Base-by-base conservation (phyloP, 176 grass and related monocot genomes). In the Leersia perrieri region DNA sequence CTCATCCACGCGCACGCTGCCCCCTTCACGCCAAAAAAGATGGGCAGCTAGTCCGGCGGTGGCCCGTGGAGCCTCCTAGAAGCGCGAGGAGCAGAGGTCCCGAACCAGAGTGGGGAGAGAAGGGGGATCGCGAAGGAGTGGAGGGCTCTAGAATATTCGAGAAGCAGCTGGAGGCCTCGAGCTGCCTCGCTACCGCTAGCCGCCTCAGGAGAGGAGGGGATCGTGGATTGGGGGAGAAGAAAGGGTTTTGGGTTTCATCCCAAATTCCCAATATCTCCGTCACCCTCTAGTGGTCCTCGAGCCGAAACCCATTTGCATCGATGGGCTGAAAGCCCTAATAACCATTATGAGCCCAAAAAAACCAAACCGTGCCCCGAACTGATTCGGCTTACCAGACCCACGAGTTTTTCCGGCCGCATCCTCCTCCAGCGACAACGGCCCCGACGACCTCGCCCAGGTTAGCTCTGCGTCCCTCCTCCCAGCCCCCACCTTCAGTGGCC, bases 201-300 rank as follows among this genome's bases (percentile, higher is more conserved):
- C 42, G 42, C 12, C 13, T 16, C 16, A 31, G 36, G 18, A 5
- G 22, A 25, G 6, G 20, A 30, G 39, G 35, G 60, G 10, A 53
- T 64, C 70, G 80, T 74, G 80, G 80, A 83, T 83, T 83, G 70
- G 39, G 7, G 70, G 60, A 66, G 70, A 83, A 83, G 80, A 83
- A 82, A 73, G 80, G 38, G 57, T 47, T 7, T 44, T 70, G 69
- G 65, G 68, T 73, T 64, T 65, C 70, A 55, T 1, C 3, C 18
- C 23, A 15, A 11, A 4, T 62, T n/a, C n/a, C n/a, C n/a, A n/a
- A n/a, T n/a, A n/a, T n/a, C n/a, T n/a, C n/a, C n/a, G n/a, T n/a
- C n/a, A n/a, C n/a, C n/a, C n/a, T n/a, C n/a, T n/a, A n/a, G n/a
- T n/a, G n/a, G n/a, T n/a, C n/a, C n/a, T n/a, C n/a, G n/a, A n/a